Base-by-base conservation (phyloP, 345 rosid genomes). In the Hibiscus trionum region DNA sequence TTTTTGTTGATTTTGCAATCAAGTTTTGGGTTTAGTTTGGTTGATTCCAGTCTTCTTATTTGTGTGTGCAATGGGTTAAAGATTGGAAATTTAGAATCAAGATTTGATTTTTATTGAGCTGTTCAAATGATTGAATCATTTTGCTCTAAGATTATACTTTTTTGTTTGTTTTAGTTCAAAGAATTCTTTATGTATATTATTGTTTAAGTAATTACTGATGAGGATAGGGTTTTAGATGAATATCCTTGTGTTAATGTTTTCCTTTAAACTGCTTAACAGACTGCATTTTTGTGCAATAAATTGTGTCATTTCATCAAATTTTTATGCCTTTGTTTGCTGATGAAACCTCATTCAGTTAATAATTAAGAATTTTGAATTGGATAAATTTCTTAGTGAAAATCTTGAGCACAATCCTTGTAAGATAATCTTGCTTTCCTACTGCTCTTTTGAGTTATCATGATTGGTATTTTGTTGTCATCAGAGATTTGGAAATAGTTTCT, bases 381-480 rank as follows among this genome's bases (percentile, higher is more conserved):
- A 53, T 39, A 42, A 11, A 5, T 39, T 17, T 64, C 29, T 17
- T 24, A 11, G 15, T 64, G 11, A 50, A 66, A 46, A 8, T 24
- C 55, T 66, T 3, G 5, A 44, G 17, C 7, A 74, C 64, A 71
- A 44, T 46, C 53, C 21, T 24, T 15, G 47, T 44, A 50, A 50
- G 56, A 4, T 70, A 21, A 44, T 44, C 47, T 11, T 44, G 47
- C 12, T 44, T 15, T 61, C 44, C 5, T 21, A 42, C 31, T 16
- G 24, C 21, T 37, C 9, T 66, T 44, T 58, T 35, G 35, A 26
- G 17, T 46, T 39, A 42, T 70, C 65, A 33, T 65, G 52, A 16
- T 63, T 55, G 72, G 24, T 64, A 73, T 68, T 69, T 24, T 64
- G 21, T n/a, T 11, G 64, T 58, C 5, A 29, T 58, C 21, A 16